These are phyloP conservation scores for Eucalyptus regnans DNA, from an alignment of 345 rosid genomes.

Conservation along the genomic window DNA sequence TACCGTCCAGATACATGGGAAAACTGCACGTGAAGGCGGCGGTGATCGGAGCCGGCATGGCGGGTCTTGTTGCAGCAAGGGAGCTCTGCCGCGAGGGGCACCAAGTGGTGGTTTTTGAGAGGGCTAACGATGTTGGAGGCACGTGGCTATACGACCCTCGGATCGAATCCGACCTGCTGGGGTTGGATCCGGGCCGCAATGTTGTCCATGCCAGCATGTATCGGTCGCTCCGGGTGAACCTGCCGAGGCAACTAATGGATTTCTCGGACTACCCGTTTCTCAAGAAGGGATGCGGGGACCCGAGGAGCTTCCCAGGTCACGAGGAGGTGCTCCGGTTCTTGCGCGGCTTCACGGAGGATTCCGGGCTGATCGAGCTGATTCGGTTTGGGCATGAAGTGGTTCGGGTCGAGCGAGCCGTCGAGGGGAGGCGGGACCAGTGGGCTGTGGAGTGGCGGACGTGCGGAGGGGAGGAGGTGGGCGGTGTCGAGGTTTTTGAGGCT, in stretches of 20 bases:
- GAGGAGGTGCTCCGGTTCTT: not conserved
- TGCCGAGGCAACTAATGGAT: not conserved
- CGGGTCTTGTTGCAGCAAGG: not conserved
- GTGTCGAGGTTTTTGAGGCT: not conserved
- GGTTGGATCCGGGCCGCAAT: not conserved
- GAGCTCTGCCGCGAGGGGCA: not conserved
- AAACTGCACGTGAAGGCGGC: not conserved
- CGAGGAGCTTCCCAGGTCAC: not conserved
- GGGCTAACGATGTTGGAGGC: not conserved
- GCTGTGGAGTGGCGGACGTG: not conserved
- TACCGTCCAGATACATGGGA: not conserved
- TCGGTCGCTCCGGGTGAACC: not conserved
- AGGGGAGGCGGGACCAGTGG: not conserved
- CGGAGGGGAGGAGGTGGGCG: not conserved
- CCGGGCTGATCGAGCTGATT: not conserved
- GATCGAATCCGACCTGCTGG: not conserved
- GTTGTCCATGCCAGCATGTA: not conserved
- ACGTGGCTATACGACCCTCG: not conserved
- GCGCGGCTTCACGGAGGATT: not conserved
- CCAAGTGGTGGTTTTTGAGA: not conserved
- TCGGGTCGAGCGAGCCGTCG: not conserved
- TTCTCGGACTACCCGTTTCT: not conserved
- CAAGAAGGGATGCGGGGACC: not conserved
- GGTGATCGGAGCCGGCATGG: not conserved
- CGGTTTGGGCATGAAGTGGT: not conserved